Conservation (phyloP, 441 rosid species). For the Brassica hybrid region DNA sequence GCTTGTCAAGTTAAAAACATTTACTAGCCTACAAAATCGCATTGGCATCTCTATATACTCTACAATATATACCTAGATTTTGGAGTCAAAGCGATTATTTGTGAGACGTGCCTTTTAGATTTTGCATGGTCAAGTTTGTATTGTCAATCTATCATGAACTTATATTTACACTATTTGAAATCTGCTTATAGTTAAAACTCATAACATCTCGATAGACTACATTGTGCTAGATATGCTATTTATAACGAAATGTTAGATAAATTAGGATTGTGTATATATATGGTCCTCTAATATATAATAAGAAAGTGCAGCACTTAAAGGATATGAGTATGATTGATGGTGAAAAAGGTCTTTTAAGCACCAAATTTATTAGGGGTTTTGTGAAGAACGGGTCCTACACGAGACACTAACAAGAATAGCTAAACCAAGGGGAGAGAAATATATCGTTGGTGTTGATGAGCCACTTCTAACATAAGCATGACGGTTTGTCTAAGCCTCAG, state of each 20-base stretch:
- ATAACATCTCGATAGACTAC: background rate
- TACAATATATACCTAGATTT: slow-evolving; percentile 17
- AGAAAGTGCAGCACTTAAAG: slow-evolving; percentile 42
- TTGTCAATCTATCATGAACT: background rate
- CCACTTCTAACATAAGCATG: slow-evolving; percentile 46
- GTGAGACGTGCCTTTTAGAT: background rate
- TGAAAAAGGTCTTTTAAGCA: slow-evolving; percentile 31
- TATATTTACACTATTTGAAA: background rate
- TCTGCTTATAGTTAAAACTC: no score
- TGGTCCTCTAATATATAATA: background rate
- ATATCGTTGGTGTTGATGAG: slow-evolving; percentile 34
- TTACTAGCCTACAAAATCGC: slow-evolving; percentile 9
- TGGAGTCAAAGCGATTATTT: background rate
- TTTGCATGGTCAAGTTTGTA: background rate
- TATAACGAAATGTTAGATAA: no score
- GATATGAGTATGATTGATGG: slow-evolving; percentile 40
- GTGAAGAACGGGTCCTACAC: slow-evolving; percentile 42
- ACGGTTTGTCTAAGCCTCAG: slow-evolving; percentile 31
- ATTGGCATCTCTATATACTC: background rate
- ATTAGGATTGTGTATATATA: background rate
- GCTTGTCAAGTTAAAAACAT: background rate
- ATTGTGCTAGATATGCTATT: background rate
- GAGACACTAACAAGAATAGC: slow-evolving; percentile 34
- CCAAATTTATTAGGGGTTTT: slow-evolving; percentile 31
- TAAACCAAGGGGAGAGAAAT: slow-evolving; percentile 17